Percentiles rank a stretch among this genome's conserved stretches.
phyloP scores from a whole-genome alignment of 345 rosid genomes.

The Citrus sinensis region DVS_A1.0 CM039169.1:125501-126000 shows the following conservation, averaged over 20 bases:
- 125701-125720: rapidly evolving
- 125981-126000: neutral
- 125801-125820: rapidly evolving
- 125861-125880: neutral
- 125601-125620: no score
- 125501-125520: no score
- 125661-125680: no score
- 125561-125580: no score
- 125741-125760: rapidly evolving
- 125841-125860: rapidly evolving
- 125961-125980: neutral
- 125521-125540: no score
- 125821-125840: rapidly evolving
- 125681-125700: rapidly evolving
- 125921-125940: neutral
- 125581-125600: no score
- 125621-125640: no score
- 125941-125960: no score
- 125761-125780: rapidly evolving
- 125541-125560: no score
- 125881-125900: neutral
- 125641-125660: no score
- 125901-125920: neutral
- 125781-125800: rapidly evolving
- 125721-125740: no score